Evolutionary conservation across 305 asterid genomes (phyloP), one percentile per base, ranked within the genome.

Genomic region (Fraxinus paxiana): DNA sequence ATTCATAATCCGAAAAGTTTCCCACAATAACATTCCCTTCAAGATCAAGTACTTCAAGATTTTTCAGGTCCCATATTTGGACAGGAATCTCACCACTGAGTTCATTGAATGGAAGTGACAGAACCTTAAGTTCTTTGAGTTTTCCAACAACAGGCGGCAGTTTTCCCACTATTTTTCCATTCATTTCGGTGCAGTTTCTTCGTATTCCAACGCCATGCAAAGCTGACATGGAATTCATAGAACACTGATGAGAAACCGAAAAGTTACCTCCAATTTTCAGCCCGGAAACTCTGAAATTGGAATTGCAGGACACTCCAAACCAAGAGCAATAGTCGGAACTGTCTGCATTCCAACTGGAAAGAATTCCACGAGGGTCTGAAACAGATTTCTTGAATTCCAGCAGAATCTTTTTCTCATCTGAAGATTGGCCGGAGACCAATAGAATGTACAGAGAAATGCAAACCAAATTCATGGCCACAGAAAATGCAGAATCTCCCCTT

Each of bases 21-120:
- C 92, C 94, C 30, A 26, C 24, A 37, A 87, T 77, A 46, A 17
- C 31, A 84, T 91, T 91, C 77, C 93, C 93, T 85, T 89, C 88
- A 30, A 89, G 88, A 88, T 91, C 91, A 82, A 91, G 82, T 28
- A 87, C 90, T 83, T 79, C 80, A 37, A 91, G 90, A 82, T 86
- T 87, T 71, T 69, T 56, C 82, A 90, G 30, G 48, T 83, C 82
- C 89, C 89, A 90, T 20, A 91, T 79, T 82, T 82, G 88, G 75
- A 61, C 81, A 71, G 90, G 92, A 38, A 90, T 83, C 85, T 82
- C 86, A 77, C 95, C 91, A 81, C 18, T 75, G 77, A 91, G 81
- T 46, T 77, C 89, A 84, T 90, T 83, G 71, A 81, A 88, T 15
- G 92, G 90, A 83, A 91, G 88, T 33, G 92, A 90, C 6, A 91